Base-by-base conservation (phyloP, 352 stramenopile genomes). In the Lagenidium sp. region DNA sequence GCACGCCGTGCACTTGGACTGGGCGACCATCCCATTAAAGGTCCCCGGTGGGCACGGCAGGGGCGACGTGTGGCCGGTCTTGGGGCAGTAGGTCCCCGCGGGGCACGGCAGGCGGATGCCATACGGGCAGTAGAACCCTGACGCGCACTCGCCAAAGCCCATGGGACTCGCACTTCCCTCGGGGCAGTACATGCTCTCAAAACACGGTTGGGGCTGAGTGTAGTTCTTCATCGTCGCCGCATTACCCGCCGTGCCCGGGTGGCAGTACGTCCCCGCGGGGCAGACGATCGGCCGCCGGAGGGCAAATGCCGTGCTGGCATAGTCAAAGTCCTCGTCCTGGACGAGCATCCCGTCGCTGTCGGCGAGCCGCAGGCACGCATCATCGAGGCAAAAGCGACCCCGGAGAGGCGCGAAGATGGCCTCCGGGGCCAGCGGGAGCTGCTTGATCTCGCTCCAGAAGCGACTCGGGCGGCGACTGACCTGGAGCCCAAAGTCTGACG, bases 401-500 rank as follows among this genome's bases (percentile, higher is more conserved):
- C 95, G 72, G 26, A 92, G 70, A 1, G 94, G 87, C 13, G 60
- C 35, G 21, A 95, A 85, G 2, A 73, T 58, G 0, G 85, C 68
- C 7, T 85, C 71, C 10, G 69, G 57, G 29, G 82, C 62, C 5
- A 98, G 63, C 11, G 95, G 95, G 12, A 97, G 66, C 37, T 92
- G 58, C 26, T 95, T 85, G 18, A 84, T 53, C 53, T 98, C 95
- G 60, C 90, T 83, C 95, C 95, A 98, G 57, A 98, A 95, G 25
- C 84, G 76, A 13, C 67, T 80, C 25, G 88, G 84, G 12, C 67
- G 56, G 1, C 56, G 45, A 32, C 83, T 97, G 21, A 94, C 50
- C 58, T 98, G 93, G 10, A 98, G 63, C 5, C 94, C 95, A 56
- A 98, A 97, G 45, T 98, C 94, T 20, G 81, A 50, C 2, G 94